phyloP scores from a whole-genome alignment of 1,139 yeast genomes.

The Scheffersomyces lignicola region DNA sequence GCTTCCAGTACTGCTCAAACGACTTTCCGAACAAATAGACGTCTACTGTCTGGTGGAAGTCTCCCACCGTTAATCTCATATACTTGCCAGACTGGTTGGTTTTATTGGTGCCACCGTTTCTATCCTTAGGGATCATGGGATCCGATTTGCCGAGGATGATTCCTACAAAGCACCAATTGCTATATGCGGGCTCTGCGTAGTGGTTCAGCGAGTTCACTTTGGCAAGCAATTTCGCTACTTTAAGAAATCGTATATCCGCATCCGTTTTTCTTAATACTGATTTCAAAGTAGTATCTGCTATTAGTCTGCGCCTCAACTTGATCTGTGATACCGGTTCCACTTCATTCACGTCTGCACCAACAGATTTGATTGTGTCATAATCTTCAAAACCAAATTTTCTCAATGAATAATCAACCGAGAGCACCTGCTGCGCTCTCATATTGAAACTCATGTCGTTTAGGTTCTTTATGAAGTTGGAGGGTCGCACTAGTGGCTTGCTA shows the following conservation, averaged over 20 bases:
- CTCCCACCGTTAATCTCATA: conserved; percentile 65
- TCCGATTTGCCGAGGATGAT: conserved; percentile 60
- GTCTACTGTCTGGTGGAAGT: conserved; percentile 57
- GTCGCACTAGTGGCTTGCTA: conserved; percentile 2
- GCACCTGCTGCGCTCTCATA: conserved; percentile 7
- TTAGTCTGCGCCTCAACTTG: conserved; percentile 41
- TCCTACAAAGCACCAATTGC: conserved; percentile 78
- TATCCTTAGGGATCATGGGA: conserved; percentile 43
- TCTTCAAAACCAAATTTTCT: conserved; percentile 23
- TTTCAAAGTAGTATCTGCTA: conserved; percentile 31
- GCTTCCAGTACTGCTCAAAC: conserved; percentile 68
- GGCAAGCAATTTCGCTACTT: conserved; percentile 59
- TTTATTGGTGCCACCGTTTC: conserved; percentile 23
- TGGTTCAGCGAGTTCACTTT: conserved; percentile 64
- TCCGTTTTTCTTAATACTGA: conserved; percentile 11
- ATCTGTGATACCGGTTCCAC: conserved; percentile 18
- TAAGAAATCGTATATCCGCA: conserved; percentile 49
- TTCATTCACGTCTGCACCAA: conserved; percentile 16
- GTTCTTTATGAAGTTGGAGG: conserved; percentile 16
- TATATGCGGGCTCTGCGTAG: conserved; percentile 64
- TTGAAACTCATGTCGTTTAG: conserved; percentile 13
- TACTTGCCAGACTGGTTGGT: conserved; percentile 42
- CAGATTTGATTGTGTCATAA: conserved; percentile 8
- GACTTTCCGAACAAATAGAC: conserved; percentile 68
- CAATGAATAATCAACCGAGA: conserved; percentile 18